phyloP scores from a whole-genome alignment of 2,329 filamentous ascomycete species.

The Pseudogymnoascus sp. region DNA sequence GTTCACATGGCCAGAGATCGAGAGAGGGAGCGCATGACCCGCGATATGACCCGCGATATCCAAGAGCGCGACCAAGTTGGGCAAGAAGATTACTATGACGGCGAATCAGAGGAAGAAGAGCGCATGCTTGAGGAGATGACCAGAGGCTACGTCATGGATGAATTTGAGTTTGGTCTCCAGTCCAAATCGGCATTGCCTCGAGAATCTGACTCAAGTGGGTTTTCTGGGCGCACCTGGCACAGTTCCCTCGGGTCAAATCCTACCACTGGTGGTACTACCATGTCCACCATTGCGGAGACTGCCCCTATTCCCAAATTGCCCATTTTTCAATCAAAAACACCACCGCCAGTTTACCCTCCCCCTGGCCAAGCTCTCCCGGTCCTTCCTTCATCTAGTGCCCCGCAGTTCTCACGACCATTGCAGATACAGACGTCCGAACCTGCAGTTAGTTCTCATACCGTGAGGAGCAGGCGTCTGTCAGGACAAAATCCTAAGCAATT shows the following conservation, averaged over 20 bases:
- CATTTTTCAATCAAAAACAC: slow-evolving; percentile 19
- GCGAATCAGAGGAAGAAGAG: slow-evolving; percentile 60
- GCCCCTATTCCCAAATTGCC: slow-evolving; percentile 22
- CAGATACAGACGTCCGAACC: neutral
- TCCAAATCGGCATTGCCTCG: slow-evolving; percentile 62
- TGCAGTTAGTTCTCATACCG: slow-evolving; percentile 33
- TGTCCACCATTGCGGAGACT: slow-evolving; percentile 64
- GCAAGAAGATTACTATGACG: slow-evolving; percentile 55
- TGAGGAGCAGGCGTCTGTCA: slow-evolving; percentile 70
- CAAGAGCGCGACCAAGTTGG: slow-evolving; percentile 19
- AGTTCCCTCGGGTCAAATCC: slow-evolving; percentile 69
- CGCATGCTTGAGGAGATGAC: slow-evolving; percentile 82
- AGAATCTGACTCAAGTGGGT: slow-evolving; percentile 73
- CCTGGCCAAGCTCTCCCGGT: slow-evolving; percentile 27
- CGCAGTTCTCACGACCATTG: slow-evolving; percentile 23
- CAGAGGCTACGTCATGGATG: slow-evolving; percentile 70
- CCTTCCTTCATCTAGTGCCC: slow-evolving; percentile 37
- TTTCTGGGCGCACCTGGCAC: slow-evolving; percentile 72
- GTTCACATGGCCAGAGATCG: slow-evolving; percentile 52
- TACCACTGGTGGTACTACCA: slow-evolving; percentile 55
- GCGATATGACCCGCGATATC: slow-evolving; percentile 15
- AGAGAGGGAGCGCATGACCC: slow-evolving; percentile 39
- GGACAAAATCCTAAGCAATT: slow-evolving; percentile 73
- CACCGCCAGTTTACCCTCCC: slow-evolving; percentile 19
- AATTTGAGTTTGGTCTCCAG: slow-evolving; percentile 67